Conservation (phyloP, 1,139 yeast genomes). For the Ashbya aceris region DNA sequence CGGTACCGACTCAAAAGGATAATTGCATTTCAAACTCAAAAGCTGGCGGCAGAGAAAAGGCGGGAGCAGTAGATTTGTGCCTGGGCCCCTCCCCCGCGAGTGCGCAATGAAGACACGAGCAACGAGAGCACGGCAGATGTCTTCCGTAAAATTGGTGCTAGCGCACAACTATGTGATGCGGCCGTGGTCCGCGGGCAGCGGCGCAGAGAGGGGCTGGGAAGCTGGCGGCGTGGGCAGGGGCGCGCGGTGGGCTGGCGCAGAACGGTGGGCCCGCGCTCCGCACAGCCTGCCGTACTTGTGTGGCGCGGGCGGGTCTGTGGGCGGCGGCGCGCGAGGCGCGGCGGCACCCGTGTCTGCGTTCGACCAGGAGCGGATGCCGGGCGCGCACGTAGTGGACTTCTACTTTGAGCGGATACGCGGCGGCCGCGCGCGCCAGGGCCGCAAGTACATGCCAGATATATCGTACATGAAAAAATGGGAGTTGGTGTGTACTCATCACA, state of each 20-base stretch:
- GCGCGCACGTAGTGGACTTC: constrained; percentile 12
- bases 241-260: background rate
- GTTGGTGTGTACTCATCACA: constrained; percentile 13
- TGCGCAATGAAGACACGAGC: too few species aligned
- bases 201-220: background rate
- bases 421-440: constrained; percentile 17
- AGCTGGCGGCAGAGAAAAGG: background rate
- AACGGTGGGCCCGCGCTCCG: background rate
- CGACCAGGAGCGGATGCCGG: constrained; percentile 10
- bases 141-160: constrained; percentile 1
- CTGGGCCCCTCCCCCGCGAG: too few species aligned
- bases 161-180: background rate
- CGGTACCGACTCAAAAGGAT: background rate
- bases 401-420: constrained; percentile 16
- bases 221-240: background rate
- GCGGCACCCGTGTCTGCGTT: background rate
- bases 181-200: background rate
- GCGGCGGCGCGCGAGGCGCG: too few species aligned
- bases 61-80: background rate
- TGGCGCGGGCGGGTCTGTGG: too few species aligned
- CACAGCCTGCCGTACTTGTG: too few species aligned
- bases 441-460: constrained; percentile 13
- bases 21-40: background rate
- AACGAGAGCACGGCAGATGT: background rate
- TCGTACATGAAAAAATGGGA: constrained; percentile 22